phyloP scores from a whole-genome alignment of 331 rosid genomes.

The Rosa hybrid region DNA sequence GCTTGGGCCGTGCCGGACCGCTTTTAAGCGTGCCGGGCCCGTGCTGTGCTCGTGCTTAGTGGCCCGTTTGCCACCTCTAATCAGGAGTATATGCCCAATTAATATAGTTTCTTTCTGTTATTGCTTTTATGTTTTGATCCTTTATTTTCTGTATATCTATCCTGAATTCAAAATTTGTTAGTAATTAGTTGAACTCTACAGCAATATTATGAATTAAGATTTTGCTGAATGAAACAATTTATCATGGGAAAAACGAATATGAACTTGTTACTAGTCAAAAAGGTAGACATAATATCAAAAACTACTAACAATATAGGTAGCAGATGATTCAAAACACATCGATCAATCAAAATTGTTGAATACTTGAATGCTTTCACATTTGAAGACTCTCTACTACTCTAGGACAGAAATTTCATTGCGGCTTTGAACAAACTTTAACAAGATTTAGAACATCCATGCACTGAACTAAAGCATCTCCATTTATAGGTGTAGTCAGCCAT shows the following conservation, averaged over 20 bases:
- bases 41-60: too few species aligned
- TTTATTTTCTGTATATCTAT: background rate
- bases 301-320: background rate
- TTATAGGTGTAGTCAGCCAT: background rate
- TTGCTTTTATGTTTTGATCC: background rate
- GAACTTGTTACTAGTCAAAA: background rate
- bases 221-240: background rate
- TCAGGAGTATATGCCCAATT: background rate
- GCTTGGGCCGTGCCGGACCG: too few species aligned
- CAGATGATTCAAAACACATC: background rate
- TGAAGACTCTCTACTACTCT: slow-evolving; percentile 5
- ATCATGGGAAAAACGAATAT: background rate
- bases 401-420: slow-evolving; percentile 13
- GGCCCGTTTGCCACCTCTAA: too few species aligned
- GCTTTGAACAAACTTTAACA: slow-evolving; percentile 25
- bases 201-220: background rate
- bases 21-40: too few species aligned
- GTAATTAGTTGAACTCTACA: background rate
- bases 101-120: background rate
- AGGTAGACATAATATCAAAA: background rate
- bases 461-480: slow-evolving; percentile 24
- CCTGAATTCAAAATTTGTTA: background rate
- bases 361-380: slow-evolving; percentile 5
- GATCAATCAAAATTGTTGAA: slow-evolving; percentile 6
- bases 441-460: slow-evolving; percentile 27